phyloP scores from a whole-genome alignment of 805 yeast species.

The Ogataea parapolymorpha region DNA sequence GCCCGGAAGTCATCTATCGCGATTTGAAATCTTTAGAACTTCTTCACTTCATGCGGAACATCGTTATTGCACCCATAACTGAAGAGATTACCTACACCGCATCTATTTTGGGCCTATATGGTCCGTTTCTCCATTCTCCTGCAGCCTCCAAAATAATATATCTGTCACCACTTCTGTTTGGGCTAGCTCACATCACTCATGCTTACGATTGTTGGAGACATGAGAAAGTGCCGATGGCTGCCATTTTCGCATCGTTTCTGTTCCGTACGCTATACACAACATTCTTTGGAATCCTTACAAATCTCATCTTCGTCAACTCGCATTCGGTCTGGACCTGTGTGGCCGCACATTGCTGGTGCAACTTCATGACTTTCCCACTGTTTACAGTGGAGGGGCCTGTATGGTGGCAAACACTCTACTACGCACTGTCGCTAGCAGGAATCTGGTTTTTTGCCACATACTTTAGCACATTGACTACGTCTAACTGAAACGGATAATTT shows the following conservation, averaged over 20 bases:
- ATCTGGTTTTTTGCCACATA: conserved; percentile 34
- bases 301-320: conserved; percentile 50
- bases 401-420: conserved; percentile 35
- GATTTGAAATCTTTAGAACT: conserved; percentile 1
- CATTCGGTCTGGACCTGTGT: conserved; percentile 55
- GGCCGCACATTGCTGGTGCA: conserved; percentile 64
- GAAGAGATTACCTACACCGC: conserved; percentile 75
- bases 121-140: conserved; percentile 21
- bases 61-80: conserved; percentile 68
- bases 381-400: conserved; percentile 14
- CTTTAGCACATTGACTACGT: conserved; percentile 22
- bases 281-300: conserved; percentile 67
- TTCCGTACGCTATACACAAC: conserved; percentile 66
- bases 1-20: conserved; percentile 4
- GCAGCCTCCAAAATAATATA: conserved; percentile 24
- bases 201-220: conserved; percentile 44
- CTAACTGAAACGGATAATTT: background rate
- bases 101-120: conserved; percentile 33
- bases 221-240: conserved; percentile 26
- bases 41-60: conserved; percentile 50
- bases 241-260: conserved; percentile 33
- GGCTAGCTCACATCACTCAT: conserved; percentile 78
- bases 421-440: conserved; percentile 42
- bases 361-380: conserved; percentile 64
- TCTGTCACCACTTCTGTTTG: conserved; percentile 63